Evolutionary conservation across 371 early-diverging fungal species (phyloP).

Genomic region (Mortierella sp.): DNA sequence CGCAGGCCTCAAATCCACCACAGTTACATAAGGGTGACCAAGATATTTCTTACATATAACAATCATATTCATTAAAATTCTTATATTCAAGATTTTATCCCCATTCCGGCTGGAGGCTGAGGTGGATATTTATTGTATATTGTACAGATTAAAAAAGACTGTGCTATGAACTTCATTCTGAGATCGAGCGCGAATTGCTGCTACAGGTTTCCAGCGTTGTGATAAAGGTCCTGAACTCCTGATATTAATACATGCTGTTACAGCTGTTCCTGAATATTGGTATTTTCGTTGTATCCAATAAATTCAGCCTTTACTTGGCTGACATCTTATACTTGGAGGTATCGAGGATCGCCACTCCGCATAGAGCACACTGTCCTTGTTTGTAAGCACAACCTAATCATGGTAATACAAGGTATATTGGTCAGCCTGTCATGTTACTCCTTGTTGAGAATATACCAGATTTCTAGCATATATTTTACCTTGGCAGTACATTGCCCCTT

Average conservation of each 20-base stretch:
- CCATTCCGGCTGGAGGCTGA: too few relatives aligned
- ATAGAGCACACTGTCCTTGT: conserved; percentile 53
- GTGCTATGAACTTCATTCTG: too few relatives aligned
- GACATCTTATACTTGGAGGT: conserved; percentile 56
- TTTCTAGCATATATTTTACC: conserved; percentile 15
- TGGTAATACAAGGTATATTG: background rate
- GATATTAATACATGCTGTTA: background rate
- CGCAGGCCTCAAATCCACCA: background rate
- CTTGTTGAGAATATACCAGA: background rate
- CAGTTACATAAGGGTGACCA: background rate
- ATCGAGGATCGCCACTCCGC: conserved; percentile 50
- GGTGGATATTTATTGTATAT: too few relatives aligned
- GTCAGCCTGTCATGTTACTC: background rate
- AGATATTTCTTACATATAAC: background rate
- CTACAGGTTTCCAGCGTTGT: too few relatives aligned
- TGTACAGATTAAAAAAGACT: too few relatives aligned
- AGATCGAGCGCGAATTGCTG: too few relatives aligned
- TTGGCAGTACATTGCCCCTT: conserved; percentile 55
- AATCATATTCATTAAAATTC: background rate
- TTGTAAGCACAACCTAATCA: conserved; percentile 49
- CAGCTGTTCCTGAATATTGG: background rate
- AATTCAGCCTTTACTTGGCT: conserved; percentile 26
- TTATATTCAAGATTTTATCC: too few relatives aligned
- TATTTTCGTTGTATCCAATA: background rate
- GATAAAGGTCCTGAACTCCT: too few relatives aligned